These are phyloP conservation scores for Lyophyllum semitale DNA, from an alignment of 768 basidiomycete genomes.

Conservation along the genomic window DNA sequence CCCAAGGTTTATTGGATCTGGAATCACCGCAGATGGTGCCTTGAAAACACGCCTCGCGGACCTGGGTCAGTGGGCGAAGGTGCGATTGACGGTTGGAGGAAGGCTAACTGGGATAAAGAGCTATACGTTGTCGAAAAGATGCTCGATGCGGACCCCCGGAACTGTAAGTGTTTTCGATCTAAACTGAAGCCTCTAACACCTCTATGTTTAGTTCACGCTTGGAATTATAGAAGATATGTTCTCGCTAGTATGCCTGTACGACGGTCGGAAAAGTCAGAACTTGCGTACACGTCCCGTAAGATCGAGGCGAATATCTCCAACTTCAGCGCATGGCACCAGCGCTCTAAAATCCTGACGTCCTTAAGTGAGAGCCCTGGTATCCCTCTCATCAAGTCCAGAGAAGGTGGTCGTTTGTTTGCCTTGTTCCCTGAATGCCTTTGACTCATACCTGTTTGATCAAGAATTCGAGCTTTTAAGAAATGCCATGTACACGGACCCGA, in stretches of 20 bases:
- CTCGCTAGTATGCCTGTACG: constrained; percentile 67
- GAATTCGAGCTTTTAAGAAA: constrained; percentile 93
- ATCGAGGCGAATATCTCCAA: constrained; percentile 95
- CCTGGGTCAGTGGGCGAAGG: constrained; percentile 50
- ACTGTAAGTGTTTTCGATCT: constrained; percentile 61
- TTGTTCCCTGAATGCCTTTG: background rate
- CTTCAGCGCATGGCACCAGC: constrained; percentile 98
- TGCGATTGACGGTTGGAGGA: constrained; percentile 69
- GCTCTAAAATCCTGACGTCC: constrained; percentile 74
- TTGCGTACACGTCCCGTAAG: constrained; percentile 85
- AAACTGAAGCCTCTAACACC: background rate
- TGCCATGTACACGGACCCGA: constrained; percentile 95
- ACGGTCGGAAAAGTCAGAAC: constrained; percentile 62
- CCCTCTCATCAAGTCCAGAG: constrained; percentile 55
- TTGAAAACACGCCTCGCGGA: constrained; percentile 80
- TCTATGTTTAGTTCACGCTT: constrained; percentile 74
- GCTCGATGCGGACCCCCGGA: constrained; percentile 88
- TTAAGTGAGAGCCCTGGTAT: constrained; percentile 64
- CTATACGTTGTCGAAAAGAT: constrained; percentile 88
- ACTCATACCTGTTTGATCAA: constrained; percentile 28
- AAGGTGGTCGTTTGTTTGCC: constrained; percentile 56
- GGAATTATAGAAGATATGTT: constrained; percentile 91
- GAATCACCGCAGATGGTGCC: constrained; percentile 97
- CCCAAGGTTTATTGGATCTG: constrained; percentile 99
- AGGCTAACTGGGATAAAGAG: constrained; percentile 82